These are phyloP conservation scores for Salix arbutifolia DNA, from an alignment of 345 rosid genomes.

Conservation along the genomic window DNA sequence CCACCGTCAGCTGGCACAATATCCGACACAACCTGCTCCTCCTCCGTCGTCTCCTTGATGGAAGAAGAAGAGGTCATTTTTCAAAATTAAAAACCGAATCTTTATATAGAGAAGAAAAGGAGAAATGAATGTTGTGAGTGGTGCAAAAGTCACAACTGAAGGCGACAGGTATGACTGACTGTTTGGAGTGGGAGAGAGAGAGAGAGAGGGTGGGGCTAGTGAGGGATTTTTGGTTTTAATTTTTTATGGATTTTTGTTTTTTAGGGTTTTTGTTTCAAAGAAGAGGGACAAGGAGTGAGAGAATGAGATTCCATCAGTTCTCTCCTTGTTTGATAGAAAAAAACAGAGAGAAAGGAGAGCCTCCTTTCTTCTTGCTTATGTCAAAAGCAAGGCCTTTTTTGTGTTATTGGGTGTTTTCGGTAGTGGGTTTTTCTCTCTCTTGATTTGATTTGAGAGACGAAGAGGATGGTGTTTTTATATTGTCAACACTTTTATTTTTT, in stretches of 20 bases:
- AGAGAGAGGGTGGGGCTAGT: conserved; percentile 54
- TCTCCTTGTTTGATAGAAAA: background rate
- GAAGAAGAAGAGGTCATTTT: conserved; percentile 40
- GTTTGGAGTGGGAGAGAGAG: conserved; percentile 31
- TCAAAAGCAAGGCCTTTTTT: background rate
- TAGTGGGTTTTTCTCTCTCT: background rate
- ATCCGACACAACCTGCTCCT: conserved; percentile 11
- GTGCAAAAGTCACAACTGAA: conserved; percentile 77
- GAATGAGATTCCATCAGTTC: conserved; percentile 1
- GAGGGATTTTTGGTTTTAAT: conserved; percentile 1
- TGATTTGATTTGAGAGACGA: background rate
- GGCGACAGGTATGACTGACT: conserved; percentile 82
- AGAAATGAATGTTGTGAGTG: conserved; percentile 36
- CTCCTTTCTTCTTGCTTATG: background rate
- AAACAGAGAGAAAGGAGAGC: background rate
- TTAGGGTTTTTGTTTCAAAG: conserved; percentile 1
- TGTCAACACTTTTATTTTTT: too few relatives aligned
- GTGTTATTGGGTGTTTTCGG: background rate
- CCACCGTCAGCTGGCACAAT: background rate
- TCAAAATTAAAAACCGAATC: conserved; percentile 41
- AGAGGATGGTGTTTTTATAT: too few relatives aligned
- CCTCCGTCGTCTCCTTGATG: background rate
- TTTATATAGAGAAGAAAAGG: conserved; percentile 24
- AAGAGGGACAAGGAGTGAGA: background rate
- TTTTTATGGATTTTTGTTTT: background rate